Evolutionary conservation across 441 rosid genomes (phyloP), one percentile per base, ranked within the genome.

Genomic region (Populus hybrid): DNA sequence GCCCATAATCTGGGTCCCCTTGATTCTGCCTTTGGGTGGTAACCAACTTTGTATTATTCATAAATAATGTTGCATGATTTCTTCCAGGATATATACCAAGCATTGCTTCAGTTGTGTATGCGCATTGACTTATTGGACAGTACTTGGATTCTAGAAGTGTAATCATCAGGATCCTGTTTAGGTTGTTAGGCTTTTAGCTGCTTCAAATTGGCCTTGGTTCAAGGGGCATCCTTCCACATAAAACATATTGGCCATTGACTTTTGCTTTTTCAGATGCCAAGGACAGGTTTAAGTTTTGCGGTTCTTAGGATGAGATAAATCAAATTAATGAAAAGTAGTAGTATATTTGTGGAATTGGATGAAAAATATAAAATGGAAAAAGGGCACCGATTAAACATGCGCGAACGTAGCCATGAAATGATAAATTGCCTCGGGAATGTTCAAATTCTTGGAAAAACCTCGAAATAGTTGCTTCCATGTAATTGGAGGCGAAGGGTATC

Each of bases 11-110:
- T 67, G 85, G 81, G 82, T 80, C 85, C 14, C 82, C 80, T 73
- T 81, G 82, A 78, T 83, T 83, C 75, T 80, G 79, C 79, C 79
- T 76, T 82, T 82, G 82, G 87, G 84, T 84, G 83, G 67, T 82
- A 80, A 78, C 84, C 71, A 78, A 77, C 85, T 84, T 78, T 77
- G 87, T 84, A 84, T 82, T 82, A 80, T 86, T 73, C 67, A 80
- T 84, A 82, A 85, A 87, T 89, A 85, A 89, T 85, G 87, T 83
- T 82, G 89, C 85, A 76, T 80, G 82, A 78, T 85, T 87, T 86
- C 82, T 84, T 84, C 79, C 9, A 76, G 73, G 81, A 85, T 85
- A 77, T 61, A 77, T 77, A 70, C 72, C 59, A 75, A 34, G 73
- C 80, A 69, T 63, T 75, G 10, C 66, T 59, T 68, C 2, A 10